Conservation (phyloP, 2,329 filamentous ascomycete species). For the Fusarium liriodendri region DNA sequence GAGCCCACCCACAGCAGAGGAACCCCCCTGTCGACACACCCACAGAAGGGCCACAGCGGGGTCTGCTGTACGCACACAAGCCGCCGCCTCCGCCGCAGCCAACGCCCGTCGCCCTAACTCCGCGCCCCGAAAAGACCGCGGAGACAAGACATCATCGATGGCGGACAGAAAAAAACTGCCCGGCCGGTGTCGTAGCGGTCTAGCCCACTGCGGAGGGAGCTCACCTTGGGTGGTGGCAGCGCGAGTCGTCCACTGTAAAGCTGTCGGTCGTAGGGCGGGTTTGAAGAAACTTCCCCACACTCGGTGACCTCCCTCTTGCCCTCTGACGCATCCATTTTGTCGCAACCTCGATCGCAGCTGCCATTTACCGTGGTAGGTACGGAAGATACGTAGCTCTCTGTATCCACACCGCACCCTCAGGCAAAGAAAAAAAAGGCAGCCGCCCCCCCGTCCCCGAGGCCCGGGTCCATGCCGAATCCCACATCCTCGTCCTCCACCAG, state of each 20-base stretch:
- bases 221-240: slow-evolving; percentile 12
- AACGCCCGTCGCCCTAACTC: slow-evolving; percentile 36
- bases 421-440: slow-evolving; percentile 47
- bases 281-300: slow-evolving; percentile 33
- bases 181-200: not conserved
- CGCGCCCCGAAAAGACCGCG: slow-evolving; percentile 35
- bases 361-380: slow-evolving; percentile 12
- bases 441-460: slow-evolving; percentile 40
- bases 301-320: slow-evolving; percentile 32
- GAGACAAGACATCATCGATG: slow-evolving; percentile 33
- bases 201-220: slow-evolving; percentile 14
- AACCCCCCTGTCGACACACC: slow-evolving; percentile 37
- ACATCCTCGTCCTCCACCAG: slow-evolving; percentile 38
- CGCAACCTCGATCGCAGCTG: slow-evolving; percentile 6
- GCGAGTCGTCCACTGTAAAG: slow-evolving; percentile 5
- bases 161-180: not conserved
- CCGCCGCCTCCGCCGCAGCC: slow-evolving; percentile 16
- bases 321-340: slow-evolving; percentile 32
- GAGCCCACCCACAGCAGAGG: slow-evolving; percentile 33
- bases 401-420: slow-evolving; percentile 39
- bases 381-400: slow-evolving; percentile 31
- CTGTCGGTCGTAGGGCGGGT: slow-evolving; percentile 3
- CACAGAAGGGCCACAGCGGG: slow-evolving; percentile 33
- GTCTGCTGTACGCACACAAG: slow-evolving; percentile 2
- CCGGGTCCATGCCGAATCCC: slow-evolving; percentile 36